Percentiles rank a stretch among this genome's conserved stretches.
Evolutionary conservation across 1,284 basidiomycete genomes (phyloP).

Genomic region (Apiotrichum mycotoxinovorans): DNA sequence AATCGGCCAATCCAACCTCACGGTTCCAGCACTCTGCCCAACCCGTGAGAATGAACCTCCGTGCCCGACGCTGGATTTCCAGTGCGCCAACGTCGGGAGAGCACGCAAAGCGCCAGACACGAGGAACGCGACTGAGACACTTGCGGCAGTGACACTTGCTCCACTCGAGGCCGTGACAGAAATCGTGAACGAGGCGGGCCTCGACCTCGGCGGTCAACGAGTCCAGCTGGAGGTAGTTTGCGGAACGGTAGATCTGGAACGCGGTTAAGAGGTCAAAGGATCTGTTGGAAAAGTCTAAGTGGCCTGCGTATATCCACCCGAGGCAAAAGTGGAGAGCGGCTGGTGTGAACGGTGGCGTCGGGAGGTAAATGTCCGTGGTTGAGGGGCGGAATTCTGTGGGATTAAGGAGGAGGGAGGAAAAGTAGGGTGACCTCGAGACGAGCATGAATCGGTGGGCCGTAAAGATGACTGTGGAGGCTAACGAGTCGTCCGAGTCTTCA

Average conservation of each 20-base stretch:
- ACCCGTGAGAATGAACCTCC: conserved; percentile 68
- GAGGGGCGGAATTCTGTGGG: conserved; percentile 38
- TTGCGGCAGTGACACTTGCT: conserved; percentile 77
- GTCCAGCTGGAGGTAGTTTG: conserved; percentile 75
- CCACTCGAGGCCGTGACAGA: conserved; percentile 77
- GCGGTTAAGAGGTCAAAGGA: conserved; percentile 89
- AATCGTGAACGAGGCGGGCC: conserved; percentile 74
- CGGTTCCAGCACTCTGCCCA: conserved; percentile 84
- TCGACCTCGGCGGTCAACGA: conserved; percentile 73
- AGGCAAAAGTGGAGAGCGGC: conserved; percentile 91
- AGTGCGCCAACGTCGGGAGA: conserved; percentile 69
- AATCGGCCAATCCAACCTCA: conserved; percentile 69
- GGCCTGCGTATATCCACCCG: conserved; percentile 80
- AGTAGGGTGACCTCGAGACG: conserved; percentile 82
- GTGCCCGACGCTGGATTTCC: conserved; percentile 65
- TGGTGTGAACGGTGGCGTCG: conserved; percentile 90
- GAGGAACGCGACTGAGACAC: conserved; percentile 69
- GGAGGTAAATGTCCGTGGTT: conserved; percentile 63
- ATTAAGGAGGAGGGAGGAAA: conserved; percentile 56
- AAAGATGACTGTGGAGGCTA: conserved; percentile 65
- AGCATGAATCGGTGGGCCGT: conserved; percentile 90
- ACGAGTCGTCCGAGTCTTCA: conserved; percentile 33
- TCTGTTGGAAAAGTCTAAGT: conserved; percentile 85
- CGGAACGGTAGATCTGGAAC: conserved; percentile 80
- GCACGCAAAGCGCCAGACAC: conserved; percentile 74